Evolutionary conservation across 192 early-diverging fungal genomes (phyloP), one percentile per base, ranked within the genome.

Genomic region (Allomyces javanicus): DNA sequence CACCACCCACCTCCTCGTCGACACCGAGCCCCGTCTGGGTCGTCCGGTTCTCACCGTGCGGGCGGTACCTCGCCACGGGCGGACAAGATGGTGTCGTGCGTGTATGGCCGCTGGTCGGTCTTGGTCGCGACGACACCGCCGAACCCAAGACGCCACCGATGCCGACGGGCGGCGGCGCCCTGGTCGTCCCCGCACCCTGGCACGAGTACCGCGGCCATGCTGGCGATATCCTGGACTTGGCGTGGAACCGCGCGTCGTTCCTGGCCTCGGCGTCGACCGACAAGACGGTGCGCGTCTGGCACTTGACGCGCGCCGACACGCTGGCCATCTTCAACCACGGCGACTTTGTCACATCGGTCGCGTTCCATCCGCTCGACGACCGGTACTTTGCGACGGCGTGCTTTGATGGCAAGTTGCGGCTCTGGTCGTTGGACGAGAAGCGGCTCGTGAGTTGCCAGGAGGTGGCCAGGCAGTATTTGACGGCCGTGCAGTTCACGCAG

Each of bases 311-410:
- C 12, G 64, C 55, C 19, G 67, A 64, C n/a, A 74, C 74, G 55
- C 68, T 83, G 24, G 71, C 72, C 65, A 62, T 72, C 11, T 77
- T 83, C 64, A 44, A 44, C 25, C 79, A 81, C 66, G 65, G 63
- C 22, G 75, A 71, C 24, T 70, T 68, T 23, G 78, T 81, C 5
- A 71, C 74, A 0, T 63, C 69, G 58, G 76, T 80, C 0, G 61
- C 68, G 9, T 83, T 83, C 62, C 78, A 79, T 65, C 79, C 79
- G 14, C 62, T 63, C 7, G 79, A 83, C 63, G 73, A 78, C 45
- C 67, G 68, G 21, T 71, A 67, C 61, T 74, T 83, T 33, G 58
- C 78, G 9, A 70, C 66, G 21, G 76, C 75, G 0, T 71, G 72
- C 2, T 68, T 78, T 21, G 76, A 78, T 61, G 61, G 72, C 0